Base-by-base conservation (phyloP, 441 rosid genomes). In the Melastoma candidum region DNA sequence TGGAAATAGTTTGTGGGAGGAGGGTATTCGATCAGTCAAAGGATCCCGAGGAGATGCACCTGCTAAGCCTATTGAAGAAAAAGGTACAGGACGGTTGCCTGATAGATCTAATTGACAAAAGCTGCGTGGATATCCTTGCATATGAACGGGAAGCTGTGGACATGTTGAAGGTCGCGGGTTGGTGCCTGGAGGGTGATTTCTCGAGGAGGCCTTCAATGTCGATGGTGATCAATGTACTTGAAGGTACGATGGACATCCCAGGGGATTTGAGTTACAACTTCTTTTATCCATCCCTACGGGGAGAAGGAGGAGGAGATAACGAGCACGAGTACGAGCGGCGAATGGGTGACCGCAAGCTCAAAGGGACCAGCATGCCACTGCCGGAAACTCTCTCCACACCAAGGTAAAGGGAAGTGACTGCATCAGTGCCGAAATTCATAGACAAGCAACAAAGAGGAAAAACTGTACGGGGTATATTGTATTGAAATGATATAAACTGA, bases 91-190 rank as follows among this genome's bases (percentile, higher is more conserved):
- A 48, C 1, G 51, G 24, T 10, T 1, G 4, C 1, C 26, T 48
- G 11, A 0, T 6, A 0, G 51, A 48, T 9, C 24, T 48, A 8
- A n/a, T 48, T 3, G 49, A 47, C 24, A 5, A 8, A 2, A 4
- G 1, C 11, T 2, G 24, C 1, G 25, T 12, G 11, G 49, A 47
- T 14, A 47, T 13, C 24, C 3, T 1, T 1, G 3, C 24, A 47
- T 2, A 7, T 7, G 1, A 59, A 26, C 47, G 54, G 53, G 59
- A 58, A 60, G 54, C 12, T 47, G 51, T 58, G 11, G 65, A 66
- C 22, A 61, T 58, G 11, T 57, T 46, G 11, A 43, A 55, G 44
- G 26, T 60, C 44, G 26, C 61, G 49, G 7, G 22, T 22, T 54
- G 48, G 39, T 49, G 56, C 59, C 27, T 54, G 11, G 52, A 50